Conservation (phyloP, 805 yeast genomes). For the Komagataella kurtzmanii region DNA sequence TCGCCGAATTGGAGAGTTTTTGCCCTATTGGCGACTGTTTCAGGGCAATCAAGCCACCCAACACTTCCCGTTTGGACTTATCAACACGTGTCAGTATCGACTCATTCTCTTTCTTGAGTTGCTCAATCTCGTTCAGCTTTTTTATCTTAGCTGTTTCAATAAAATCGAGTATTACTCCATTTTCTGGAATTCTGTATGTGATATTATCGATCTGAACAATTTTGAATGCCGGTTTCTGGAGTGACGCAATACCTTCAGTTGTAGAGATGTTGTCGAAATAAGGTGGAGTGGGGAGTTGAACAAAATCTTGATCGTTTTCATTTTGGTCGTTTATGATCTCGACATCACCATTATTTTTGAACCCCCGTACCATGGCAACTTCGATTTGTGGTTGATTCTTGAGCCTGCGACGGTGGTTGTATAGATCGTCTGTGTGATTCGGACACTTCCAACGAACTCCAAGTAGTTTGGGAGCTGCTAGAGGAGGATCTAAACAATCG, state of each 20-base stretch:
- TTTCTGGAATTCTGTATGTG: slow-evolving; percentile 55
- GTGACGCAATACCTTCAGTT: slow-evolving; percentile 15
- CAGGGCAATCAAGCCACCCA: background rate
- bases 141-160: slow-evolving; percentile 33
- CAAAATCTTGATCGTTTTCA: slow-evolving; percentile 21
- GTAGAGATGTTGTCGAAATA: slow-evolving; percentile 20
- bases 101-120: slow-evolving; percentile 16
- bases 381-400: slow-evolving; percentile 40
- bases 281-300: slow-evolving; percentile 20
- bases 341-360: slow-evolving; percentile 40
- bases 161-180: slow-evolving; percentile 58
- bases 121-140: slow-evolving; percentile 18
- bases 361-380: slow-evolving; percentile 39
- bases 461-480: slow-evolving; percentile 55
- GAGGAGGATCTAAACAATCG: slow-evolving; percentile 73
- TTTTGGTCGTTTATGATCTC: slow-evolving; percentile 31
- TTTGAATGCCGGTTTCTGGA: slow-evolving; percentile 4
- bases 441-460: slow-evolving; percentile 90
- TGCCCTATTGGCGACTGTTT: background rate
- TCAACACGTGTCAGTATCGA: slow-evolving; percentile 13
- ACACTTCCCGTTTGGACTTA: background rate
- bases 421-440: slow-evolving; percentile 49
- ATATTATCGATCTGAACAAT: slow-evolving; percentile 22
- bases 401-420: slow-evolving; percentile 31
- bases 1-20: slow-evolving; percentile 10